phyloP scores from a whole-genome alignment of 2,329 filamentous ascomycete genomes.

The Ophiostoma populinum region DNA sequence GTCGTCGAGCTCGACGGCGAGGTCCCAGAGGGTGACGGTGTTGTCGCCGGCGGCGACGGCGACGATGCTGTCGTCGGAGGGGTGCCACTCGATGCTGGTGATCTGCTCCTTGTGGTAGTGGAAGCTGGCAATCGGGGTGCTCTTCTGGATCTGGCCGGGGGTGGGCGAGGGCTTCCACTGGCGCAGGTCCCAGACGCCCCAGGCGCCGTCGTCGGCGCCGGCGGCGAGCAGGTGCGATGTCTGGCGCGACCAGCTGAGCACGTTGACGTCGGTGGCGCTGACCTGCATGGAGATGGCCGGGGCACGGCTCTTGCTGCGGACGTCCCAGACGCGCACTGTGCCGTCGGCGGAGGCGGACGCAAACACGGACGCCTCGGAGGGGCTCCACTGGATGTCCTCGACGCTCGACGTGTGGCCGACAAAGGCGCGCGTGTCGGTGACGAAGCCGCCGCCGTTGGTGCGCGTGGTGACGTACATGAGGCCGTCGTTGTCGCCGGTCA shows the following conservation, averaged over 20 bases:
- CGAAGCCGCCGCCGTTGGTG: conserved; percentile 75
- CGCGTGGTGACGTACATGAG: conserved; percentile 77
- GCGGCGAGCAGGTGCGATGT: conserved; percentile 82
- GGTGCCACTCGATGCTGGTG: conserved; percentile 93
- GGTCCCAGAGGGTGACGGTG: conserved; percentile 89
- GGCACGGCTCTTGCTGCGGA: conserved; percentile 74
- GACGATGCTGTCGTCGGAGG: conserved; percentile 88
- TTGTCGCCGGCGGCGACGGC: conserved; percentile 85
- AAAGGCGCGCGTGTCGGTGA: conserved; percentile 71
- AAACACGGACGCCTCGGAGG: conserved; percentile 82
- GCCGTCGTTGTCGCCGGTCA: conserved; percentile 84
- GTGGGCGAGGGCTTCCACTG: conserved; percentile 62
- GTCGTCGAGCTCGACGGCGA: conserved; percentile 90
- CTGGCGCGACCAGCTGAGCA: conserved; percentile 85
- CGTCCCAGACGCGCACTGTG: conserved; percentile 90
- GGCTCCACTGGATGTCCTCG: conserved; percentile 95
- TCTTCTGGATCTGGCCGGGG: conserved; percentile 23
- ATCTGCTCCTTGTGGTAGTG: conserved; percentile 93
- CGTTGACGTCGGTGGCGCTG: conserved; percentile 78
- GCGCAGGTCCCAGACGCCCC: conserved; percentile 90
- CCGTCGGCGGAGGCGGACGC: conserved; percentile 88
- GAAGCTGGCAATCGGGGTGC: conserved; percentile 76
- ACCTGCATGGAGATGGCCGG: conserved; percentile 78
- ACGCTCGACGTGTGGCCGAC: conserved; percentile 70
- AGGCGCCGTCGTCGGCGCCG: conserved; percentile 82